Conservation (phyloP, 192 early-diverging fungal species). For the Gigaspora rosea region DNA sequence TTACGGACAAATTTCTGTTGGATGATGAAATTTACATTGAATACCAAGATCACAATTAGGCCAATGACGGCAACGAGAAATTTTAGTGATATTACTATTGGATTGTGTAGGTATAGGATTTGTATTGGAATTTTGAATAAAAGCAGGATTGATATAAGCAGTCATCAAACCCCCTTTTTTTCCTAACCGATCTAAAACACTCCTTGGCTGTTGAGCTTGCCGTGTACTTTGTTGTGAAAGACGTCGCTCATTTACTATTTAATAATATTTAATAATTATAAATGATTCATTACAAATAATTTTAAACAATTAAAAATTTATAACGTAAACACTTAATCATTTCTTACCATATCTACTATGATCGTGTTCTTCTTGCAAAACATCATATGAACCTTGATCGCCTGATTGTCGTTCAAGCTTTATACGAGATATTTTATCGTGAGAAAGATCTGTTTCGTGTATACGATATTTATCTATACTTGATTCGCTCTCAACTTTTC, state of each 20-base stretch:
- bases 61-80: conserved; percentile 43
- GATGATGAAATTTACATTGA: conserved; percentile 44
- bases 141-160: conserved; percentile 34
- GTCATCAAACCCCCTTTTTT: conserved; percentile 31
- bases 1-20: conserved; percentile 40
- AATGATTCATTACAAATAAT: background rate
- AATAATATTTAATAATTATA: background rate
- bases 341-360: conserved; percentile 14
- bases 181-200: conserved; percentile 30
- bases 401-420: background rate
- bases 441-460: conserved; percentile 6
- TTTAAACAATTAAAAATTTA: background rate
- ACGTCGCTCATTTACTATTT: conserved; percentile 19
- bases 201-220: conserved; percentile 4
- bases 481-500: conserved; percentile 26
- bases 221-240: conserved; percentile 8
- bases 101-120: background rate
- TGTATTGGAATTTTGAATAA: conserved; percentile 21
- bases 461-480: background rate
- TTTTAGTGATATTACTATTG: conserved; percentile 21
- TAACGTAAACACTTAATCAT: background rate
- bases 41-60: conserved; percentile 44
- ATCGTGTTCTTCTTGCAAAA: background rate
- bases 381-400: conserved; percentile 13
- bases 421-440: background rate